phyloP scores from a whole-genome alignment of 2,329 filamentous ascomycete genomes.

The Sarocladium brachiariae region DNA sequence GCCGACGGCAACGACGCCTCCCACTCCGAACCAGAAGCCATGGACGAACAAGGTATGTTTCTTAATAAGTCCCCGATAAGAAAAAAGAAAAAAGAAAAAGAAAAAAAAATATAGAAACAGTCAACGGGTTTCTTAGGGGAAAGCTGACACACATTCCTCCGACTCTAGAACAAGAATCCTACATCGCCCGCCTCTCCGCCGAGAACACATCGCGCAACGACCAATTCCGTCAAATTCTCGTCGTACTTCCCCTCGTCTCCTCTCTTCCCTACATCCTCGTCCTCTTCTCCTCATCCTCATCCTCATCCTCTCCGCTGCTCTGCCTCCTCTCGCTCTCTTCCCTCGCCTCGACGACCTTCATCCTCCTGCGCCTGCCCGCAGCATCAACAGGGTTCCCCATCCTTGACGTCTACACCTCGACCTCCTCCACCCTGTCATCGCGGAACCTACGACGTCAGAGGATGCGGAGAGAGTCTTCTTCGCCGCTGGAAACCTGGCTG shows the following conservation, averaged over 20 bases:
- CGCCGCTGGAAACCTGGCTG: slow-evolving; percentile 50
- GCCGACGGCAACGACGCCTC: slow-evolving; percentile 48
- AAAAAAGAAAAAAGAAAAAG: too few species aligned
- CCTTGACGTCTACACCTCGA: slow-evolving; percentile 31
- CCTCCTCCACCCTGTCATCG: neutral
- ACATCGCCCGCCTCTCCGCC: slow-evolving; percentile 48
- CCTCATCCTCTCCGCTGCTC: slow-evolving; percentile 28
- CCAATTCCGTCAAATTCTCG: slow-evolving; percentile 51
- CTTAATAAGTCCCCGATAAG: too few species aligned
- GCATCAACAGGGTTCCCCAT: slow-evolving; percentile 43
- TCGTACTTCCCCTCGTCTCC: slow-evolving; percentile 52
- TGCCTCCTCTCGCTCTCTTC: slow-evolving; percentile 55
- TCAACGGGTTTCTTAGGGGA: neutral
- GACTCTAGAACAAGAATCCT: slow-evolving; percentile 58
- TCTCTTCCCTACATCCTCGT: slow-evolving; percentile 42
- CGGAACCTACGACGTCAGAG: neutral
- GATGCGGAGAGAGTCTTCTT: slow-evolving; percentile 11
- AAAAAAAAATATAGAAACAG: too few species aligned
- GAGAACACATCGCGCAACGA: slow-evolving; percentile 53
- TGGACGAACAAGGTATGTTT: slow-evolving; percentile 78
- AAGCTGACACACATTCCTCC: slow-evolving; percentile 9
- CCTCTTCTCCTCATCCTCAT: slow-evolving; percentile 25
- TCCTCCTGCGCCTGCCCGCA: slow-evolving; percentile 50
- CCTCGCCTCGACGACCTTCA: slow-evolving; percentile 55
- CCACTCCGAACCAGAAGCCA: slow-evolving; percentile 47